These are phyloP conservation scores for Acacia acuminata DNA, from an alignment of 306 rosid species.

Conservation along the genomic window DNA sequence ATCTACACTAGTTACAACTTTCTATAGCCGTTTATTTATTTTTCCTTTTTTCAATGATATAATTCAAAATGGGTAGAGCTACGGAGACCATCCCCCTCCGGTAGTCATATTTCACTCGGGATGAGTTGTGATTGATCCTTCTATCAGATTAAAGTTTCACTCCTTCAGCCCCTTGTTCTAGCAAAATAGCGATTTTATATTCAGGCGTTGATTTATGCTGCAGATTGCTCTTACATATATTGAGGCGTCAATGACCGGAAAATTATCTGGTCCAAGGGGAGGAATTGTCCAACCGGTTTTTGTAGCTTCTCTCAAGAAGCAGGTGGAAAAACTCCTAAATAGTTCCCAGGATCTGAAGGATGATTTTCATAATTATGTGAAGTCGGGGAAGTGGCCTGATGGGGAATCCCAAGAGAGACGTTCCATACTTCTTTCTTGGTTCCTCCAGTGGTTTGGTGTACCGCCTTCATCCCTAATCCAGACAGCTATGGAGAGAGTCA, in stretches of 20 bases:
- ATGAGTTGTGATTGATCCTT: slow-evolving; percentile 16
- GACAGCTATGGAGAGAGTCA: slow-evolving; percentile 53
- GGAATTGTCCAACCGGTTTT: slow-evolving; percentile 5
- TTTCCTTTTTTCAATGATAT: not conserved
- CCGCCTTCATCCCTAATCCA: slow-evolving; percentile 65
- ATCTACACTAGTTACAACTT: not conserved
- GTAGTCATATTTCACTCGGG: not conserved
- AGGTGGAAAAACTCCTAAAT: slow-evolving; percentile 13
- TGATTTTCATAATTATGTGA: slow-evolving; percentile 65
- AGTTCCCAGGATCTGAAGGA: slow-evolving; percentile 61
- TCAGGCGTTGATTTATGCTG: slow-evolving; percentile 27
- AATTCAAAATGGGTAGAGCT: slow-evolving; percentile 10
- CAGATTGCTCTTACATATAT: slow-evolving; percentile 85
- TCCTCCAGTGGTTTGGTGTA: slow-evolving; percentile 77
- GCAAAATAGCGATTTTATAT: not conserved
- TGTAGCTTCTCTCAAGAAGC: slow-evolving; percentile 14
- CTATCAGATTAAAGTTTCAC: not conserved
- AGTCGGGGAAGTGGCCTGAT: slow-evolving; percentile 76
- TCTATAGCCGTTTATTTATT: not conserved
- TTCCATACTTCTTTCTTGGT: slow-evolving; percentile 62
- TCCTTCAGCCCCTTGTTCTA: not conserved
- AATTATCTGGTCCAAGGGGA: slow-evolving; percentile 3
- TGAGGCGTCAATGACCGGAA: slow-evolving; percentile 52
- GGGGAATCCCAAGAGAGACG: slow-evolving; percentile 54
- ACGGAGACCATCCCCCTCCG: not conserved